Base-by-base conservation (phyloP, 2,329 filamentous ascomycete species). In the Sporothrix variecibatus region DNA sequence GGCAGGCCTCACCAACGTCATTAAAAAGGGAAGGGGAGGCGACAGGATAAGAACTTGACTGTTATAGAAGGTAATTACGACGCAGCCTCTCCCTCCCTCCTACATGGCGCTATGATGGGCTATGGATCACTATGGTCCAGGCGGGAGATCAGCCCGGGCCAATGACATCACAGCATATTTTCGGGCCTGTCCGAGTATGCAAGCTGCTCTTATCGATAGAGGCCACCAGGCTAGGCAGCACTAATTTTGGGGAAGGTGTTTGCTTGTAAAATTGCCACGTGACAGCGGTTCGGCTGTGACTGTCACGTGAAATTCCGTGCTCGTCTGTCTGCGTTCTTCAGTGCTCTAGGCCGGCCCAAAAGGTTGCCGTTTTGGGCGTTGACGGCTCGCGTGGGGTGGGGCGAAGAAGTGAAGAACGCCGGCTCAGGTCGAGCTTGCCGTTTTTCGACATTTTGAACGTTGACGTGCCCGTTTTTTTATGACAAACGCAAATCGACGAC, bases 261-360 rank as follows among this genome's bases (percentile, higher is more conserved):
- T 43, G 40, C 40, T 15, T 2, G 43, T 7, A 26, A 38, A 2
- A 15, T 12, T 8, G 20, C 9, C 72, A 73, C 72, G 72, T 73
- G 72, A 49, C 17, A 20, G 38, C 12, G 15, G 15, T 12, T 34
- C 56, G 58, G 51, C 23, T 65, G 40, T 53, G 17, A 43, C 1
- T 68, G 40, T 71, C 75, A 76, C 75, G 75, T 76, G 75, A 40
- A 74, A 76, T 76, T 49, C 26, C 74, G 71, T 75, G 60, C 74
- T 76, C 65, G 56, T 17, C 1, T 34, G 51, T 56, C 51, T 12
- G 7, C 8, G 23, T 20, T 15, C 23, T 23, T 28, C 23, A 56
- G 51, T 12, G 26, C 15, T 51, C 5, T 60, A 9, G 31, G 23
- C 26, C 38, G 28, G 43, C 28, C 31, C n/a, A 40, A 40, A 15